Conservation (phyloP, 2,329 filamentous ascomycete species). For the Talaromyces marneffei region DNA sequence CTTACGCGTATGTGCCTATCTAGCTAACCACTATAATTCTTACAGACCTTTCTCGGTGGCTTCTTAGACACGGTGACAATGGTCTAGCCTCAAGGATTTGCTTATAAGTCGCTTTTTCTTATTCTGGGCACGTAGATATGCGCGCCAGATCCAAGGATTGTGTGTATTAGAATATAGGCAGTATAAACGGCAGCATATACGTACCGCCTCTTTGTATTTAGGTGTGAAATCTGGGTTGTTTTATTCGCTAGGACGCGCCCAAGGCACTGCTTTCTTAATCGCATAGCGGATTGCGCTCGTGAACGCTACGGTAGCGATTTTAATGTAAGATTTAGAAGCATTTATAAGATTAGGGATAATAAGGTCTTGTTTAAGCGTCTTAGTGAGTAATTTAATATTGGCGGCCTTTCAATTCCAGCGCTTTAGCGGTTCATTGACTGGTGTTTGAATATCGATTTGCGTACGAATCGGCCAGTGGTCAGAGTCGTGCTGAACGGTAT, state of each 20-base stretch:
- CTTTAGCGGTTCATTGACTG: neutral
- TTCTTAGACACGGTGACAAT: constrained; percentile 21
- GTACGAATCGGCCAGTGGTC: constrained; percentile 22
- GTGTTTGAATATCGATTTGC: constrained; percentile 18
- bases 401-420: neutral
- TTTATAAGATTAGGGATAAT: neutral
- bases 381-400: neutral
- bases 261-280: neutral
- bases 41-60: constrained; percentile 16
- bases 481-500: constrained; percentile 20
- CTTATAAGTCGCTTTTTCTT: constrained; percentile 16
- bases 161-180: neutral
- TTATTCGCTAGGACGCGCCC: neutral
- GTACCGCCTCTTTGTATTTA: neutral
- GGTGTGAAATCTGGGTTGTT: neutral
- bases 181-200: neutral
- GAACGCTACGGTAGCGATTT: neutral
- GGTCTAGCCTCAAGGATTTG: constrained; percentile 16
- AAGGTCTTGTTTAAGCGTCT: neutral
- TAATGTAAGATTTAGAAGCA: neutral
- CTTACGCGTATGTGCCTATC: constrained; percentile 18
- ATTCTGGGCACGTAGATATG: constrained; percentile 16
- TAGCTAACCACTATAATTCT: constrained; percentile 22
- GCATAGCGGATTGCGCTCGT: neutral
- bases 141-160: neutral